A percentile compares a stretch with the other conserved stretches of the same genome.
Conservation (phyloP, 2,329 filamentous ascomycete genomes). For the Cordyceps javanica region DNA sequence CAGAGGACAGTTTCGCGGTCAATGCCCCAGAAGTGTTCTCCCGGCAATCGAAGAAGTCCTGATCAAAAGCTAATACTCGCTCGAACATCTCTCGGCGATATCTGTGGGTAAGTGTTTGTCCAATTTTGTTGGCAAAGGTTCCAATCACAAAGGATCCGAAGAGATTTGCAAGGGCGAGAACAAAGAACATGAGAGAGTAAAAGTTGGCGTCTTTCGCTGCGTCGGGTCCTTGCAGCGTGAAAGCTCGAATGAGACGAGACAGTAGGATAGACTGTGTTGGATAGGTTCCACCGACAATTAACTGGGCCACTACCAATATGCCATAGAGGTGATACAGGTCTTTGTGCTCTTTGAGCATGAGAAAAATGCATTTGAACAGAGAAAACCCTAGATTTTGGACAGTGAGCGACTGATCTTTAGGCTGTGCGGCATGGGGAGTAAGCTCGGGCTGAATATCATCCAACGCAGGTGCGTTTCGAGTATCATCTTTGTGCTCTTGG, state of each 20-base stretch:
- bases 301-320: neutral
- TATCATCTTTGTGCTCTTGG: neutral
- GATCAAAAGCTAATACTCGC: neutral
- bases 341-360: neutral
- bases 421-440: neutral
- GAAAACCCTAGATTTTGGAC: neutral
- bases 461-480: neutral
- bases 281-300: neutral
- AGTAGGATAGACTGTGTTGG: neutral
- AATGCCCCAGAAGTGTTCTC: neutral
- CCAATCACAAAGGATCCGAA: slow-evolving; percentile 15
- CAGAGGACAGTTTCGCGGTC: neutral
- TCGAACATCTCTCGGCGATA: neutral
- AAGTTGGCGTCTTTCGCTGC: slow-evolving; percentile 30
- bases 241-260: neutral
- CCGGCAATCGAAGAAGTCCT: neutral
- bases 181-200: slow-evolving; percentile 43
- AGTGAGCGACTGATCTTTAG: neutral
- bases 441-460: neutral
- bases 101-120: neutral
- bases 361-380: neutral
- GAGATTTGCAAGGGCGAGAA: slow-evolving; percentile 32
- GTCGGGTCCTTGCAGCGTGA: neutral
- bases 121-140: neutral
- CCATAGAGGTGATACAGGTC: neutral